Base-by-base conservation (phyloP, 1,139 yeast species). In the Hemisphaericaspora xylofermentans region DNA sequence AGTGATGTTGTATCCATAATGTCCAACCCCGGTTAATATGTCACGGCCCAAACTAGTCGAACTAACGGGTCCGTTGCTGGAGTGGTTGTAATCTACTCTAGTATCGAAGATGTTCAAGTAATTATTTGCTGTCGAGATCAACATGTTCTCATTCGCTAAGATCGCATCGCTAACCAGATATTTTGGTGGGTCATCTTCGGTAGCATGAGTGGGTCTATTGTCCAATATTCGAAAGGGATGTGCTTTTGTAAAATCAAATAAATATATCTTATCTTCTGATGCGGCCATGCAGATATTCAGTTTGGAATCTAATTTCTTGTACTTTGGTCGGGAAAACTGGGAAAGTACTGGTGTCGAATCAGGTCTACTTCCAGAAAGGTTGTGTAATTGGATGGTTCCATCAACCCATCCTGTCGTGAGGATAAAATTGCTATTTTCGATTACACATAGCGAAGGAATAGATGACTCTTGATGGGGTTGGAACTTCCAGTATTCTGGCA, bases 361-460 rank as follows among this genome's bases (percentile, higher is more conserved):
- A n/a, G 33, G 21, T 12, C 6, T 13, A 4, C 10, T 7, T 2
- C 17, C 21, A 10, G 15, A 7, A 10, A 29, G 13, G 21, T 13
- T n/a, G 17, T 29, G 33, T 29, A 29, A 17, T 16, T 50, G 51
- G 34, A 61, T 44, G 19, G 40, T 36, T 21, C 40, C 45, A 37
- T 58, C 62, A 40, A 50, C 7, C 9, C 33, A 58, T 6, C 64
- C 64, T 10, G 60, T 60, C 2, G 61, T 54, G 31, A 60, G 40
- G 2, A 55, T 46, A 32, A 54, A 56, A 13, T 45, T 39, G 14
- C 61, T 49, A 14, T 43, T 33, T 26, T 35, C 26, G 14, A 60
- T 46, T 12, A 51, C 35, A 26, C 52, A 43, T 14, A 58, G 42
- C 6, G 61, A 45, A 43, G 53, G 54, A 33, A 60, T 53, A 19